phyloP scores from a whole-genome alignment of 2,329 filamentous ascomycete genomes.

The Annulohypoxylon truncatum region DNA sequence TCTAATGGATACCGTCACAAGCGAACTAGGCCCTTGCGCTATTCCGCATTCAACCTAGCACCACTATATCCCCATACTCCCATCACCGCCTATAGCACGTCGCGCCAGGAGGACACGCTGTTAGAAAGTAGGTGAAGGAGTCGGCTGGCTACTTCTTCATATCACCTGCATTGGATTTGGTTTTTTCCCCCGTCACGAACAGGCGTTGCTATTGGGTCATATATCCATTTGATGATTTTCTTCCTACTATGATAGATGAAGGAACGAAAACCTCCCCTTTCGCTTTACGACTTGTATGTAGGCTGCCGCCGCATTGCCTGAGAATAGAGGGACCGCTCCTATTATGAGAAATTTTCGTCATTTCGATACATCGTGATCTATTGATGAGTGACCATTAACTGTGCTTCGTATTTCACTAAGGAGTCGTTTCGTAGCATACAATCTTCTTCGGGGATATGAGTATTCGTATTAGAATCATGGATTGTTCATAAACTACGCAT shows the following conservation, averaged over 20 bases:
- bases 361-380: neutral
- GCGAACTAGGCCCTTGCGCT: neutral
- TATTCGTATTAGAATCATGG: neutral
- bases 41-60: neutral
- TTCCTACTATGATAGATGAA: conserved; percentile 32
- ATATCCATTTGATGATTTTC: conserved; percentile 39
- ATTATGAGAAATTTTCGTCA: neutral
- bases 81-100: neutral
- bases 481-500: neutral
- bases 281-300: conserved; percentile 22
- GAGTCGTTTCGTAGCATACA: neutral
- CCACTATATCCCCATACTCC: neutral
- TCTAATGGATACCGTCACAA: neutral
- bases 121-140: conserved; percentile 5
- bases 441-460: neutral
- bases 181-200: conserved; percentile 31
- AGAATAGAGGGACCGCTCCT: conserved; percentile 1
- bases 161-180: conserved; percentile 17
- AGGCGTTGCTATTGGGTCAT: conserved; percentile 38
- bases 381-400: neutral
- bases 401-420: neutral
- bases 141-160: neutral
- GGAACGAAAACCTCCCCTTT: conserved; percentile 21
- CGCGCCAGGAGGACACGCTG: neutral
- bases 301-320: neutral